These are phyloP conservation scores for Tricladium varicosporioides DNA, from an alignment of 2,329 filamentous ascomycete species.

Conservation along the genomic window DNA sequence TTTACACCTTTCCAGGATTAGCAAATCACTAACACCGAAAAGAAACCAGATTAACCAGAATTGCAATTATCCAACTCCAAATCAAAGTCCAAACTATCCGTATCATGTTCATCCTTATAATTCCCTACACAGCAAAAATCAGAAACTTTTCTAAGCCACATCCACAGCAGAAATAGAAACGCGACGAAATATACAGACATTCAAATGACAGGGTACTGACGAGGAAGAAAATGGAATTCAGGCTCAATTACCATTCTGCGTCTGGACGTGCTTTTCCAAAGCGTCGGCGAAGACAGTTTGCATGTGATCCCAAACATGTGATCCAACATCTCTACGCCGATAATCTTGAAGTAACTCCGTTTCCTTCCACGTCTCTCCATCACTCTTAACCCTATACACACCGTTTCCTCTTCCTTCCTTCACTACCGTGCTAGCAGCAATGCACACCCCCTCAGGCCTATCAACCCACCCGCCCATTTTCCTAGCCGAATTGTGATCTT, in stretches of 20 bases:
- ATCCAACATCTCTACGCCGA: conserved; percentile 31
- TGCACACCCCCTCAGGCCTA: conserved; percentile 13
- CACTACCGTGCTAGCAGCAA: conserved; percentile 17
- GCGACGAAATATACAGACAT: too few species aligned
- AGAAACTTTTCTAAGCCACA: too few species aligned
- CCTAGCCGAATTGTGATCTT: conserved; percentile 15
- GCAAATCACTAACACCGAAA: too few species aligned
- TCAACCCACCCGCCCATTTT: conserved; percentile 18
- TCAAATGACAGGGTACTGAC: too few species aligned
- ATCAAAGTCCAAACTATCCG: too few species aligned
- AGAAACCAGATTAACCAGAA: too few species aligned
- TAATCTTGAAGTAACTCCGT: conserved; percentile 30
- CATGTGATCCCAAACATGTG: conserved; percentile 38
- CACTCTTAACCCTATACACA: conserved; percentile 37
- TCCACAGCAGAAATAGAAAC: too few species aligned
- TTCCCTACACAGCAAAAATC: too few species aligned
- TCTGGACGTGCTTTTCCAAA: not conserved
- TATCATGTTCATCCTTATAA: too few species aligned
- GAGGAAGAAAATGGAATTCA: too few species aligned
- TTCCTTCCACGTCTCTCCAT: conserved; percentile 33
- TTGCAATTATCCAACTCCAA: too few species aligned
- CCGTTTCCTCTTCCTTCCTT: conserved; percentile 37
- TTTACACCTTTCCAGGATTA: too few species aligned
- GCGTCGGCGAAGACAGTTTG: conserved; percentile 29
- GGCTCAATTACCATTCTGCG: not conserved